Conservation (phyloP, 2,329 filamentous ascomycete species). For the Sporothrix luriei region DNA sequence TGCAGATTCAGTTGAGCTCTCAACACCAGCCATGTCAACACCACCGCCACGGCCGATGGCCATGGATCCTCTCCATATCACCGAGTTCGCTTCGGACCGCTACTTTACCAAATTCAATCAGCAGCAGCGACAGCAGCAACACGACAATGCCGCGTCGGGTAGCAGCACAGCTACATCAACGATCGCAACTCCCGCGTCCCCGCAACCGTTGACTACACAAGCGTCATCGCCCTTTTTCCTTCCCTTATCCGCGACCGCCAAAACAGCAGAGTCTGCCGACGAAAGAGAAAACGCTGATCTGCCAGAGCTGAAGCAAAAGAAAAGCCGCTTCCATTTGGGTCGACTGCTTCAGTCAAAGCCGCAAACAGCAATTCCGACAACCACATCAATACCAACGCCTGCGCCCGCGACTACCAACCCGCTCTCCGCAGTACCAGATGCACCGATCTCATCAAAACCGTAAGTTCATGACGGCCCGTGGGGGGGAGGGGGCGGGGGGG, state of each 20-base stretch:
- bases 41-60: slow-evolving; percentile 39
- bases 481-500: no score
- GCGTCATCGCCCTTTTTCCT: slow-evolving; percentile 53
- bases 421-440: background rate
- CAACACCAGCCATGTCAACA: slow-evolving; percentile 35
- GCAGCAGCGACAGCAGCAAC: slow-evolving; percentile 51
- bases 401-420: background rate
- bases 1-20: background rate
- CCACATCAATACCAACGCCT: background rate
- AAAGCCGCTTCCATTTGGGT: slow-evolving; percentile 38
- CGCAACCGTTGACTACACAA: slow-evolving; percentile 34
- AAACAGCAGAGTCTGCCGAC: slow-evolving; percentile 38
- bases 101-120: slow-evolving; percentile 65
- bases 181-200: slow-evolving; percentile 38
- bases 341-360: slow-evolving; percentile 34
- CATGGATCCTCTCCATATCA: slow-evolving; percentile 66
- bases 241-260: slow-evolving; percentile 50
- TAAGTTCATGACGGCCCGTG: slow-evolving; percentile 5
- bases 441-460: background rate
- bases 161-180: slow-evolving; percentile 30
- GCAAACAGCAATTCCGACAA: background rate
- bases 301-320: slow-evolving; percentile 48
- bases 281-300: slow-evolving; percentile 36
- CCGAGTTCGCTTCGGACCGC: slow-evolving; percentile 67
- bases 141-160: slow-evolving; percentile 35